These are phyloP conservation scores for Phytopythium boreale DNA, from an alignment of 352 stramenopile genomes.

Conservation along the genomic window DNA sequence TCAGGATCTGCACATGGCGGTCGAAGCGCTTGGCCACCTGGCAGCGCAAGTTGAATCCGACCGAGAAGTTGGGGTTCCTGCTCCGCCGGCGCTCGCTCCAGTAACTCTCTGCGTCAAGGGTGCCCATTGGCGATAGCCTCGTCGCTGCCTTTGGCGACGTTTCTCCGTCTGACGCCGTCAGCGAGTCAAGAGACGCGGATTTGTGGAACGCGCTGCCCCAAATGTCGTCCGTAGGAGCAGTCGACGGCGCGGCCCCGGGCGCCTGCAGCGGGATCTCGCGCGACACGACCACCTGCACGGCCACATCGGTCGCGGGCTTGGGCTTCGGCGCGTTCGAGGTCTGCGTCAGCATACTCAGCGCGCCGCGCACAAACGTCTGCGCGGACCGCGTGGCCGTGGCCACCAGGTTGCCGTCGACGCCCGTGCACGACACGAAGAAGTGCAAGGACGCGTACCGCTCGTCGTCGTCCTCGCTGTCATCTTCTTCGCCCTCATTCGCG, in stretches of 20 bases:
- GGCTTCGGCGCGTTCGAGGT: slow-evolving; percentile 21
- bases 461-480: not conserved
- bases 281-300: slow-evolving; percentile 60
- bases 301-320: slow-evolving; percentile 60
- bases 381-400: slow-evolving; percentile 45
- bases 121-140: slow-evolving; percentile 12
- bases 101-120: slow-evolving; percentile 53
- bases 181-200: slow-evolving; percentile 3
- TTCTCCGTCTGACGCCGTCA: slow-evolving; percentile 2
- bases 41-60: slow-evolving; percentile 63
- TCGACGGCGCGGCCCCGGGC: not conserved
- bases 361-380: slow-evolving; percentile 73
- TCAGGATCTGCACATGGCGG: slow-evolving; percentile 68
- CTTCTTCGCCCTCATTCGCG: not conserved
- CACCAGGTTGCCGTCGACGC: slow-evolving; percentile 55
- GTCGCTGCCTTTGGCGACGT: not conserved
- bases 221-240: not conserved
- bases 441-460: slow-evolving; percentile 27
- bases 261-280: slow-evolving; percentile 41
- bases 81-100: slow-evolving; percentile 72
- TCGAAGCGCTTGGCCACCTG: slow-evolving; percentile 42
- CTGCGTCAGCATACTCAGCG: slow-evolving; percentile 66
- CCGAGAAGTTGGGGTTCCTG: slow-evolving; percentile 59
- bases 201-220: slow-evolving; percentile 6
- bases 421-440: slow-evolving; percentile 72